phyloP scores from a whole-genome alignment of 768 basidiomycete genomes.

The Russula lepida region DNA sequence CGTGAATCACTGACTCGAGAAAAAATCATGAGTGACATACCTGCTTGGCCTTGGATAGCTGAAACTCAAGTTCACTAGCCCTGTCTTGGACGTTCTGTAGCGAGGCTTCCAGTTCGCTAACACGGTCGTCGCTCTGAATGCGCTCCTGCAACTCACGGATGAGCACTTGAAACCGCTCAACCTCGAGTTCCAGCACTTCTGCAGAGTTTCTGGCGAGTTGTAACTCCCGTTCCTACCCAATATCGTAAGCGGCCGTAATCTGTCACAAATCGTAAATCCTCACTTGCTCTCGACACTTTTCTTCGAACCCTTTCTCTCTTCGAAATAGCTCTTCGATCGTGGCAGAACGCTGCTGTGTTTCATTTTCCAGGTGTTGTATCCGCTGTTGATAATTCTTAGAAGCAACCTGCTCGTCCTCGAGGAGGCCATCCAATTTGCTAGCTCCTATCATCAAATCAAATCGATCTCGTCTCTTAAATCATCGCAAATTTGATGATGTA shows the following conservation, averaged over 20 bases:
- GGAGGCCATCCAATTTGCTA: conserved; percentile 22
- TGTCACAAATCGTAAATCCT: background rate
- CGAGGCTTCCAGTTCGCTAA: conserved; percentile 62
- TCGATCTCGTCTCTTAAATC: background rate
- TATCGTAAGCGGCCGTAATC: background rate
- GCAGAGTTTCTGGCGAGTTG: conserved; percentile 51
- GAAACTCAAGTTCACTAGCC: conserved; percentile 77
- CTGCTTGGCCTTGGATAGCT: conserved; percentile 72
- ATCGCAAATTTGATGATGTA: background rate
- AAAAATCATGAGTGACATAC: conserved; percentile 29
- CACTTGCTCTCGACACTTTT: conserved; percentile 45
- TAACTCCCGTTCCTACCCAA: conserved; percentile 60
- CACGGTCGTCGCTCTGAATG: conserved; percentile 75
- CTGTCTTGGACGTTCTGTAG: conserved; percentile 74
- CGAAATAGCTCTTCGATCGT: conserved; percentile 36
- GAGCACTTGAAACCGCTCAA: conserved; percentile 46
- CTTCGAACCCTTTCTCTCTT: conserved; percentile 48
- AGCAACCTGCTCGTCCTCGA: conserved; percentile 22
- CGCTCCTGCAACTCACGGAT: conserved; percentile 73
- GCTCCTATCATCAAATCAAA: conserved; percentile 21
- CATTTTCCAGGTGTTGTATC: conserved; percentile 36
- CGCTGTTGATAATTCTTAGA: conserved; percentile 24
- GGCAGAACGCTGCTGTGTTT: conserved; percentile 31
- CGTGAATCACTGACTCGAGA: background rate
- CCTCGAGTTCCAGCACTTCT: conserved; percentile 44